Evolutionary conservation across 306 rosid species (phyloP), one percentile per base, ranked within the genome.

Genomic region (Psophocarpus tetragonolobus): DNA sequence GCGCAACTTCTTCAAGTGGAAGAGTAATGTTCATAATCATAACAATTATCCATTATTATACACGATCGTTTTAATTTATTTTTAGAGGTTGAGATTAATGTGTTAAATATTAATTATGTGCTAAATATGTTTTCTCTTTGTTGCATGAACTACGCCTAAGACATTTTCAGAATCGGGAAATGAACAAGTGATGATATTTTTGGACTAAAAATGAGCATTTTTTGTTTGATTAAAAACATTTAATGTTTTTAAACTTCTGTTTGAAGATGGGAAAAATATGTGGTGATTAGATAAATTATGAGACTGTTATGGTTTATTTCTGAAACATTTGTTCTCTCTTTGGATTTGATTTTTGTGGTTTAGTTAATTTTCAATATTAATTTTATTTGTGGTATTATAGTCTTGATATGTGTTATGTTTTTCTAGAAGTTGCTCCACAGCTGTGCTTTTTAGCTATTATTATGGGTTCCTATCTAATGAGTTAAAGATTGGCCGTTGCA

Each of bases 1-100:
- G 97, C 41, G 81, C 85, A 1, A 80, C 6, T 60, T 60, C 90
- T 79, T 69, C 99, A 9, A 81, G 57, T 79, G 99, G 96, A 88
- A 92, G 93, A 90, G 99, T 95, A 6, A 60, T 71, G 58, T 10
- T 45, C 62, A 1, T 20, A n/a, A n/a, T 33, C 23, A 13, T 56
- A 26, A 13, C 38, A 15, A 14, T 13, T 13, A 44, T 44, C 4
- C 32, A 2, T 75, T 60, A 4, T 41, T 58, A 11, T 17, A 15
- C 7, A 4, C 18, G 3, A 21, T 20, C 17, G n/a, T 13, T 32
- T 44, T 47, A 30, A 12, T 44, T 60, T 74, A 21, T 3, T 6
- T 58, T 39, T 54, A 54, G 29, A 15, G 2, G 3, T 56, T 4
- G 35, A 56, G 12, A 56, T 56, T 38, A 13, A 26, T 8, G 70